phyloP scores from a whole-genome alignment of 2,329 filamentous ascomycete species.

The Talaromyces piceae region DNA sequence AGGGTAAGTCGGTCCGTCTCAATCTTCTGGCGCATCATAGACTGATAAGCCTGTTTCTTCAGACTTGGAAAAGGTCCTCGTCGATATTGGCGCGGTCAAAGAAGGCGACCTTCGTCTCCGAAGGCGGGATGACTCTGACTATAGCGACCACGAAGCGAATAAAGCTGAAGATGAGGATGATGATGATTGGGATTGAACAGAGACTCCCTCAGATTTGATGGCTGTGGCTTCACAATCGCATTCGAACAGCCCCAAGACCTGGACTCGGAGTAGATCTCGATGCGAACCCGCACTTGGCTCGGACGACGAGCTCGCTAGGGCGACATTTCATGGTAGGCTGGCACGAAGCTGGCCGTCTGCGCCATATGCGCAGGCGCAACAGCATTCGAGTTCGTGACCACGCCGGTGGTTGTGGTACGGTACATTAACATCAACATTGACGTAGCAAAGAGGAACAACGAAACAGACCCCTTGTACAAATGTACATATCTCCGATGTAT shows the following conservation, averaged over 20 bases:
- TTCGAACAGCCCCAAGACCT: neutral
- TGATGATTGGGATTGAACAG: conserved; percentile 12
- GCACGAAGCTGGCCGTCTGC: neutral
- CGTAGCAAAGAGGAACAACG: neutral
- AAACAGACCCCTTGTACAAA: neutral
- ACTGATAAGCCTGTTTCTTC: conserved; percentile 3
- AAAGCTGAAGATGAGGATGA: conserved; percentile 42
- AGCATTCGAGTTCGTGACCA: neutral
- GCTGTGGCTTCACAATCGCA: too few relatives aligned
- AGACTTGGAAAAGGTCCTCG: conserved; percentile 72
- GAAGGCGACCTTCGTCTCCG: conserved; percentile 60
- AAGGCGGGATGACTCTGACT: conserved; percentile 33
- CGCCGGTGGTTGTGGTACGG: too few relatives aligned
- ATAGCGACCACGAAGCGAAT: conserved; percentile 46
- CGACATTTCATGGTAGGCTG: neutral
- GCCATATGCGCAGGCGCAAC: neutral
- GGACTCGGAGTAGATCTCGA: neutral
- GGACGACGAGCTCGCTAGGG: neutral
- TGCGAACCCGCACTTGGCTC: neutral
- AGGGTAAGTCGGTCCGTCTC: conserved; percentile 31
- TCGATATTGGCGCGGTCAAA: conserved; percentile 73
- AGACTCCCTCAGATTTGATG: too few relatives aligned
- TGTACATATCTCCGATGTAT: neutral
- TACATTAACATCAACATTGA: too few relatives aligned
- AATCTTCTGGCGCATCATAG: neutral